These are phyloP conservation scores for Leccinum olivaceopallidum DNA, from an alignment of 768 basidiomycete genomes.

Conservation along the genomic window DNA sequence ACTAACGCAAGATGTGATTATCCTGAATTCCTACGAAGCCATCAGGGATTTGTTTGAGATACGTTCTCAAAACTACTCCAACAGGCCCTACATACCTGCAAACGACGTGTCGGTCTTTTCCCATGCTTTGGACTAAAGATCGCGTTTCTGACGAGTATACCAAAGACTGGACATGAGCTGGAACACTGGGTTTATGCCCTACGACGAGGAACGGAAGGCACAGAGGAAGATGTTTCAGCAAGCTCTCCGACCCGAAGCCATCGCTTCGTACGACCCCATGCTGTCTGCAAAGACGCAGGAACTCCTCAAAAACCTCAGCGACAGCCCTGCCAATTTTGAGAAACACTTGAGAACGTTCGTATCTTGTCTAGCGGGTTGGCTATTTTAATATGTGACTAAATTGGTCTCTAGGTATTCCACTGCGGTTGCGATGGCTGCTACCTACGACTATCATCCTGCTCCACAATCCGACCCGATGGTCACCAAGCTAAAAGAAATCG, in stretches of 20 bases:
- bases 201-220: constrained; percentile 7
- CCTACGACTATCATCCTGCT: constrained; percentile 11
- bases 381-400: not conserved
- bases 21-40: constrained; percentile 13
- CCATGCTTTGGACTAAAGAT: not conserved
- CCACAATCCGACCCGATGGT: constrained; percentile 14
- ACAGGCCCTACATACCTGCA: constrained; percentile 6
- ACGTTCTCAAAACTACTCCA: constrained; percentile 11
- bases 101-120: constrained; percentile 2
- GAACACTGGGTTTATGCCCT: constrained; percentile 8
- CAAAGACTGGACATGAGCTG: constrained; percentile 10
- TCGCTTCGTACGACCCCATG: constrained; percentile 2
- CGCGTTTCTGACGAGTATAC: not conserved
- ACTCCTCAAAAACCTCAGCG: constrained; percentile 5
- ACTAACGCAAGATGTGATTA: constrained; percentile 10
- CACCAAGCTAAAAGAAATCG: constrained; percentile 4
- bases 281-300: constrained; percentile 2
- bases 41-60: constrained; percentile 7
- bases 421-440: constrained; percentile 13
- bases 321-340: constrained; percentile 5
- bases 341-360: constrained; percentile 13
- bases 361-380: not conserved
- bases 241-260: constrained; percentile 5
- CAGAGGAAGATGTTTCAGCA: constrained; percentile 5
- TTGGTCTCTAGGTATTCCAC: constrained; percentile 3